Evolutionary conservation across 2,329 filamentous ascomycete species (phyloP).

Genomic region (Colletotrichum eleusines): DNA sequence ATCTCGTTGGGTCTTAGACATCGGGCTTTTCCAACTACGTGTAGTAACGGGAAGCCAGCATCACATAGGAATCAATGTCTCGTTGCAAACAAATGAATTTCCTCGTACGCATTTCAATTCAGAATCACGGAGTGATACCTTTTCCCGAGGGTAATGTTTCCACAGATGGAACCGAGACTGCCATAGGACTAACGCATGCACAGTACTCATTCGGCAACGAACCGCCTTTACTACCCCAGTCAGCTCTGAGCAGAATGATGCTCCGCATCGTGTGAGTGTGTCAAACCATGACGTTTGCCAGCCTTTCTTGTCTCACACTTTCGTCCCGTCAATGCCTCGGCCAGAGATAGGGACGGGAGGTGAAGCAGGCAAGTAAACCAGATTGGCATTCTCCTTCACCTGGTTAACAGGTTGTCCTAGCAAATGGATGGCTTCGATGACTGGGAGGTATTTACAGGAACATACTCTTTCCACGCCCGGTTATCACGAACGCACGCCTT

Average conservation of each 20-base stretch:
- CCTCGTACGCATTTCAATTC: neutral
- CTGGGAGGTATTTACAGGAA: neutral
- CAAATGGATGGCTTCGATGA: neutral
- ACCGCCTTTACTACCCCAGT: neutral
- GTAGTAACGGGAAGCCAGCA: neutral
- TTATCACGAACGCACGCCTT: neutral
- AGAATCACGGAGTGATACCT: neutral
- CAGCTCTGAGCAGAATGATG: neutral
- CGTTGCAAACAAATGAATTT: neutral
- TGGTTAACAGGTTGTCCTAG: neutral
- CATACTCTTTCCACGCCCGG: neutral
- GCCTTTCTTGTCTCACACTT: slow-evolving; percentile 7
- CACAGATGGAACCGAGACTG: neutral
- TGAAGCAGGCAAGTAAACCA: neutral
- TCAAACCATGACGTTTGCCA: neutral
- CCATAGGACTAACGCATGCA: neutral
- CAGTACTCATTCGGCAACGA: neutral
- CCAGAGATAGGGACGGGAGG: neutral
- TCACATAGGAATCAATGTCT: neutral
- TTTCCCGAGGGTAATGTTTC: neutral
- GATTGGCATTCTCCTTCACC: neutral
- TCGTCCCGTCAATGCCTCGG: slow-evolving; percentile 19
- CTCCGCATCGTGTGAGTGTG: neutral
- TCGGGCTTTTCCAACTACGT: neutral
- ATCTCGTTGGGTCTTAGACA: neutral